A percentile compares a stretch with the other conserved stretches of the same genome.
Evolutionary conservation across 345 rosid species (phyloP).

Genomic region (Hibiscus syriacus): DNA sequence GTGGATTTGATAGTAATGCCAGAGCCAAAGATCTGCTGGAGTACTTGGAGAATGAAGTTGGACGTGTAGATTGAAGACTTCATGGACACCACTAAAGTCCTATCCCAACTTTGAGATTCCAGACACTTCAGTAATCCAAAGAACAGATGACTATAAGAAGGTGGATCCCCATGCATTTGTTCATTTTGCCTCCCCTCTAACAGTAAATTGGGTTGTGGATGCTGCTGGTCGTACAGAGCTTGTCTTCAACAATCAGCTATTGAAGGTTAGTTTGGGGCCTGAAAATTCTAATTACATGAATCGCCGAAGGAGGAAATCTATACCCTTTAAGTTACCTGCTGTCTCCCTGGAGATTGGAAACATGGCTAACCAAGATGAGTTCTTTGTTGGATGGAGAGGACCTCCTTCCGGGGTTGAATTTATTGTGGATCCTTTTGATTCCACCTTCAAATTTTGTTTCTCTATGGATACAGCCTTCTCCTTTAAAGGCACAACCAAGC

Average conservation of each 20-base stretch:
- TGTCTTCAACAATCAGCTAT: constrained; percentile 26
- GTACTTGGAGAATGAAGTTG: constrained; percentile 49
- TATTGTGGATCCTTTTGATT: constrained; percentile 80
- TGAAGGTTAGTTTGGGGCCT: constrained; percentile 73
- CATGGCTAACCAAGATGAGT: constrained; percentile 34
- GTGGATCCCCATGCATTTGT: constrained; percentile 85
- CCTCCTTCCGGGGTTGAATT: constrained; percentile 51
- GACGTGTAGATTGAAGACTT: constrained; percentile 76
- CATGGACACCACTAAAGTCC: constrained; percentile 80
- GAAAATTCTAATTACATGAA: constrained; percentile 52
- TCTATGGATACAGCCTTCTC: constrained; percentile 28
- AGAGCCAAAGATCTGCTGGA: constrained; percentile 49
- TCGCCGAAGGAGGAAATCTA: constrained; percentile 48
- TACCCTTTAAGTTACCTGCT: constrained; percentile 50
- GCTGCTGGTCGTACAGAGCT: constrained; percentile 44
- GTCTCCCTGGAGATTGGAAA: constrained; percentile 41
- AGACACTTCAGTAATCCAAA: constrained; percentile 17
- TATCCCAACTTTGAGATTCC: constrained; percentile 52
- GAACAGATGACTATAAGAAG: constrained; percentile 33
- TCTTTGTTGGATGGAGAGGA: constrained; percentile 62
- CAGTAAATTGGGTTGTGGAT: constrained; percentile 37
- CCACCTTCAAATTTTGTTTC: constrained; percentile 10
- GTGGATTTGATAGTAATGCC: constrained; percentile 55
- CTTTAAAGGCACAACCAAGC: constrained; percentile 33
- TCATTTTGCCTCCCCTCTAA: constrained; percentile 55